Evolutionary conservation across 352 stramenopile genomes (phyloP), one percentile per base, ranked within the genome.

Genomic region (Phytopythium vexans): DNA sequence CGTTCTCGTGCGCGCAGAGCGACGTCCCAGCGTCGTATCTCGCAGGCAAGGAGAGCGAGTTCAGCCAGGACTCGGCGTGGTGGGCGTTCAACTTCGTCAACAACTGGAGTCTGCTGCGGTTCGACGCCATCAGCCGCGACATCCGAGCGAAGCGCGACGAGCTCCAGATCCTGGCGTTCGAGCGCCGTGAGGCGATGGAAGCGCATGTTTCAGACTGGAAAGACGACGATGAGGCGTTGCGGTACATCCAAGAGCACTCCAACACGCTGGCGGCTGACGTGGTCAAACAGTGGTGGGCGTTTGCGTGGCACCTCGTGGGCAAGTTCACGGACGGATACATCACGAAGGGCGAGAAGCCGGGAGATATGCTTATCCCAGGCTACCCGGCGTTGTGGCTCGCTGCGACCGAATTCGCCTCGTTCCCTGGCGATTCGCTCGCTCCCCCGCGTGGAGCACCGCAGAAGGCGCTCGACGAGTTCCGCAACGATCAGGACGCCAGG

Each of bases 1-100:
- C 82, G 6, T 89, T 92, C 39, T 82, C 79, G 3, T 88, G 78
- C 46, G 58, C 49, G 4, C 82, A 92, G 44, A 32, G 66, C 1
- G 31, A 47, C 4, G n/a, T 89, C 3, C 81, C 81, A 0, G 42
- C 66, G 8, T 87, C 78, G 45, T 93, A 90, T 41, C 49, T 86
- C 55, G 6, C 72, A 6, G 79, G 77, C 12, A 82, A 80, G 21
- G 78, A 90, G 40, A 89, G 78, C 49, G 70, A 84, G 32, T 94
- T 92, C 38, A 58, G 80, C 39, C 47, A 65, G 14, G 52, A 82
- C 31, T 92, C 80, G 33, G 77, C 84, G 12, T 94, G 84, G 84
- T 89, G 84, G 80, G 81, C 81, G 11, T 94, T 94, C 64, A 88
- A 91, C 56, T 88, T 92, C 62, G 84, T 94, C 6, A 89, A 89